Base-by-base conservation (phyloP, 495 filamentous ascomycete genomes). In the Tuber indicum region DNA sequence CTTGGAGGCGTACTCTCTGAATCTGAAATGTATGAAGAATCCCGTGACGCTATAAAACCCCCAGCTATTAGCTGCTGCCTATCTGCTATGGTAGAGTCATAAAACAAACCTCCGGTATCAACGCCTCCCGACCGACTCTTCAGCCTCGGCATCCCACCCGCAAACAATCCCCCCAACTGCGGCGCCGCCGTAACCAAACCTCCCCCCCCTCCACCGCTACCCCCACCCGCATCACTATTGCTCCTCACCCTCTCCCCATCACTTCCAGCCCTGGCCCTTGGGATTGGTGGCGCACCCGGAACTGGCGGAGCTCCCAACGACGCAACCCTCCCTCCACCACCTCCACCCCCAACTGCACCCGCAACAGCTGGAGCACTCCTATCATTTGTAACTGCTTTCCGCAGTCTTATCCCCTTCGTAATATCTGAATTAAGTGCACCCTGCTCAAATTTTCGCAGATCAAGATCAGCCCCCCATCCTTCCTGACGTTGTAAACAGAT, bases 81-180 rank as follows among this genome's bases (percentile, higher is more conserved):
- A 42, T 52, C 32, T 49, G 66, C 17, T 72, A 66, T 6, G 73
- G 62, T 71, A 39, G 52, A n/a, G 32, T 69, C 8, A 16, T 17
- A 19, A 72, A 62, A 62, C 86, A 83, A 83, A 90, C 89, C 89
- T 84, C 95, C 95, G 19, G 96, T 98, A 84, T 97, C 90, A 74
- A 99, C 87, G 36, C 95, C 96, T 42, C 92, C 94, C 46, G 88
- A 89, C 17, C 92, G 90, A 85, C 94, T 97, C 84, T 91, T 91
- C 78, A 99, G 82, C 86, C 97, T 98, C 4, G 96, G 96, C 88
- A 98, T 98, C 45, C 95, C 96, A 45, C 94, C 94, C 14, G 93
- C 94, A 82, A 99, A 97, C 42, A 99, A 85, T 6, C 96, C 96
- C 14, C 87, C 94, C 47, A 99, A 84, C 83, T 98, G 96, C 44